Conservation (phyloP, 176 grass and related monocot species). For the Zea luxurians region DNA sequence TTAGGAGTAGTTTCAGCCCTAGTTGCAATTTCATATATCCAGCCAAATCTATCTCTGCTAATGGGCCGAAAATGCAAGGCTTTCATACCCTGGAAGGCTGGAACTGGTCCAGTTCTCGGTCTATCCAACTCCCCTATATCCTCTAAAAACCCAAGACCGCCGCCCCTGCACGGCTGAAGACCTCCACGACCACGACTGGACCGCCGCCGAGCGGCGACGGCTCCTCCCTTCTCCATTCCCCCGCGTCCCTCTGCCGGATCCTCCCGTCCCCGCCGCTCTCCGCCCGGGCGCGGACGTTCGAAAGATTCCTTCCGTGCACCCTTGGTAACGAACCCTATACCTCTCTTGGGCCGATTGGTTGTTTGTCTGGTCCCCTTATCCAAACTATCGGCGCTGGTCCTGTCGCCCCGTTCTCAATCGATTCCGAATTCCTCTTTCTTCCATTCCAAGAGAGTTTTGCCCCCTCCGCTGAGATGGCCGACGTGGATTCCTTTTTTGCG, state of each 20-base stretch:
- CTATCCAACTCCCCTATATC: neutral
- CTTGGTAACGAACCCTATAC: neutral
- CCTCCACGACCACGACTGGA: neutral
- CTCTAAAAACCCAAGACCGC: constrained; percentile 14
- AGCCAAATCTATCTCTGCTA: neutral
- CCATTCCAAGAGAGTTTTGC: neutral
- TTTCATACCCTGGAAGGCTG: neutral
- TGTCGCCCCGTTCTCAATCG: neutral
- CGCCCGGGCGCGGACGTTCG: neutral
- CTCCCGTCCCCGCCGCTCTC: neutral
- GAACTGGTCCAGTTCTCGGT: neutral
- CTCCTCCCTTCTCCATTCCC: neutral
- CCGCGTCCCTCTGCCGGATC: neutral
- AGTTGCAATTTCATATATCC: no score
- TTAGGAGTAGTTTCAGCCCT: no score
- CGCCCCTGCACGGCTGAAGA: neutral
- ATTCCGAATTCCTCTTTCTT: neutral
- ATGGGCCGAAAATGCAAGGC: neutral
- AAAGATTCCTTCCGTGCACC: neutral
- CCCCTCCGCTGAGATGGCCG: neutral
- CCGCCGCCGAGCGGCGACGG: neutral
- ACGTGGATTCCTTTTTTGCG: neutral
- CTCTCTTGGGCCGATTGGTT: neutral
- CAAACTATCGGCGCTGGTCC: neutral
- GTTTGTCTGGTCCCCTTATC: neutral